Evolutionary conservation across 202 grass and related monocot species (phyloP).

Genomic region (Digitaria exilis): DNA sequence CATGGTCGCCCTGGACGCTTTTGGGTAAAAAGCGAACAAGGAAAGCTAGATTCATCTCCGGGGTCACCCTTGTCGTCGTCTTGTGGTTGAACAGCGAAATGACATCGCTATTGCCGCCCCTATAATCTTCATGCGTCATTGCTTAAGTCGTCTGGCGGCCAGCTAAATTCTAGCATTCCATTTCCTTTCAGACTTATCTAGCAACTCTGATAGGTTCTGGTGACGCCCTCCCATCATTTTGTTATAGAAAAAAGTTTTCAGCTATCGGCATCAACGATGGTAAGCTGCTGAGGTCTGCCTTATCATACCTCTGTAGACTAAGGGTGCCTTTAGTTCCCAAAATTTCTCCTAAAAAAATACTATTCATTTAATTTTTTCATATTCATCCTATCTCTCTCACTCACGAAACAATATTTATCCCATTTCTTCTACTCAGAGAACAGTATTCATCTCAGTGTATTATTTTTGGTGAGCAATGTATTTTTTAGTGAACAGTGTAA

Average conservation of each 20-base stretch:
- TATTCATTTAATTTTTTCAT: no score
- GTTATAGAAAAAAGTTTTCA: background rate
- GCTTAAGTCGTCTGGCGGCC: constrained; percentile 4
- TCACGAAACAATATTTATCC: no score
- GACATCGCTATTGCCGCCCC: background rate
- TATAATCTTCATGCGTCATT: constrained; percentile 7
- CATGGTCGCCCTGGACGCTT: background rate
- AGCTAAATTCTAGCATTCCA: background rate
- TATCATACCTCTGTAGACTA: background rate
- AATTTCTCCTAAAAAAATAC: no score
- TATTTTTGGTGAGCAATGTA: no score
- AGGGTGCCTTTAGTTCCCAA: no score
- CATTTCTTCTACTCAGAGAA: no score
- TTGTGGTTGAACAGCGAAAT: background rate
- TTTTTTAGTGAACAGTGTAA: no score
- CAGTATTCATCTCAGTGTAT: no score
- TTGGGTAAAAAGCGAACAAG: background rate
- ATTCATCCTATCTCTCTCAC: no score
- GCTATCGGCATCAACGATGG: constrained; percentile 1
- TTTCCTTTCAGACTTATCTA: background rate
- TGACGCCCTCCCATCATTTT: background rate
- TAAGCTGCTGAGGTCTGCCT: background rate
- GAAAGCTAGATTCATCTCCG: background rate
- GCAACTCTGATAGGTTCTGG: background rate
- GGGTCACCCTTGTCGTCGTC: background rate